These are phyloP conservation scores for Carex sylvatica DNA, from an alignment of 202 grass and related monocot genomes.

Conservation along the genomic window DNA sequence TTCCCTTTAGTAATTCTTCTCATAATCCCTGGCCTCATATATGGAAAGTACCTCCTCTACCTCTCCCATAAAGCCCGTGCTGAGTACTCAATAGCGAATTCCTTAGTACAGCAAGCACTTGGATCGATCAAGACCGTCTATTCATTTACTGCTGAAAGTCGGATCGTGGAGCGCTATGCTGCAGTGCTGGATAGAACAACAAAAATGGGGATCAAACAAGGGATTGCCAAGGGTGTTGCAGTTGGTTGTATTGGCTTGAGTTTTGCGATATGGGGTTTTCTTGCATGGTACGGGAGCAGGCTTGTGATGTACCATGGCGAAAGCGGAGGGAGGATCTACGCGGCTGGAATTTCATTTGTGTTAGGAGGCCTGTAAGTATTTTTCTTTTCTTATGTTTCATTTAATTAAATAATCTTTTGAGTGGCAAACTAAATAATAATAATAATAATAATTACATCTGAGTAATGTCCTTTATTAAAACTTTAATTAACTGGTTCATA, in stretches of 20 bases:
- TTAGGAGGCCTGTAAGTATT: conserved; percentile 85
- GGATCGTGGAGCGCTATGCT: conserved; percentile 69
- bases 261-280: conserved; percentile 91
- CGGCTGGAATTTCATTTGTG: conserved; percentile 92
- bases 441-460: neutral
- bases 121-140: conserved; percentile 88
- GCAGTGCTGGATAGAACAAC: conserved; percentile 64
- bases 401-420: conserved; percentile 2
- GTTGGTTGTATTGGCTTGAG: conserved; percentile 81
- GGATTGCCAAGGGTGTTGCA: conserved; percentile 84
- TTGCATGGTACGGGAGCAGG: conserved; percentile 87
- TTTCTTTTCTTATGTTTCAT: neutral
- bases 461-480: neutral
- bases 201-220: conserved; percentile 86
- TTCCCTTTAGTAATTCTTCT: conserved; percentile 77
- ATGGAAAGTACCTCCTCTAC: conserved; percentile 89
- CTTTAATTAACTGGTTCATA: neutral
- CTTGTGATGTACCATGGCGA: conserved; percentile 82
- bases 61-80: conserved; percentile 56
- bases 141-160: conserved; percentile 87
- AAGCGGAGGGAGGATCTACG: conserved; percentile 86
- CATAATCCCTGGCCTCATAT: conserved; percentile 87
- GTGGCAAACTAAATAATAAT: neutral
- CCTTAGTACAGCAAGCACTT: conserved; percentile 70
- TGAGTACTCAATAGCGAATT: conserved; percentile 67